Evolutionary conservation across 331 rosid species (phyloP).

Genomic region (Dryas integrifolia): DNA sequence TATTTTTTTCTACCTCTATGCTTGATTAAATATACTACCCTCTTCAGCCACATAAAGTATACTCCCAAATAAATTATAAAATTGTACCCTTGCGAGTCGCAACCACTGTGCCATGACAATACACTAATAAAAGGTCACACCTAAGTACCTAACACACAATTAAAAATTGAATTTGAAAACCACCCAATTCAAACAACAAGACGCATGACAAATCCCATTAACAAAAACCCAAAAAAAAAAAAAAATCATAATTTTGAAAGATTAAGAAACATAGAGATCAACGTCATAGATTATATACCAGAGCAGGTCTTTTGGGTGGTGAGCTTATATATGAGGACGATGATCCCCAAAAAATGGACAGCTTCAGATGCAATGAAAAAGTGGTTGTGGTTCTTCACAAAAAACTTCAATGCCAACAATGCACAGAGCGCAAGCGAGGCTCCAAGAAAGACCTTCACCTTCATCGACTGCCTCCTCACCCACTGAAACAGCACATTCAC

Average conservation of each 20-base stretch:
- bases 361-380: constrained; percentile 48
- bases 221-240: background rate
- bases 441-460: constrained; percentile 45
- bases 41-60: no score
- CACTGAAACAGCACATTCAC: constrained; percentile 35
- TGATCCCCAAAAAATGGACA: constrained; percentile 47
- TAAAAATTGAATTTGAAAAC: no score
- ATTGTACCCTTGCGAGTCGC: no score
- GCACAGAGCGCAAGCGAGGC: constrained; percentile 37
- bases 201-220: background rate
- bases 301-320: constrained; percentile 66
- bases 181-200: background rate
- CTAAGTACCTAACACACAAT: no score
- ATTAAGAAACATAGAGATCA: background rate
- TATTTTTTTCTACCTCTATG: no score
- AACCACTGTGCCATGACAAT: background rate
- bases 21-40: no score
- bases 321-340: constrained; percentile 70
- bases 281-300: constrained; percentile 37
- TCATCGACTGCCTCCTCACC: constrained; percentile 47
- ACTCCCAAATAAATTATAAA: no score
- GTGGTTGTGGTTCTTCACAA: constrained; percentile 25
- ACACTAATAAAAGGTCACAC: background rate
- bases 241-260: constrained; percentile 1
- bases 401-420: constrained; percentile 43